Percentiles rank a stretch among this genome's conserved stretches.
phyloP scores from a whole-genome alignment of 2,329 filamentous ascomycete genomes.

The Aspergillus melleus region DNA sequence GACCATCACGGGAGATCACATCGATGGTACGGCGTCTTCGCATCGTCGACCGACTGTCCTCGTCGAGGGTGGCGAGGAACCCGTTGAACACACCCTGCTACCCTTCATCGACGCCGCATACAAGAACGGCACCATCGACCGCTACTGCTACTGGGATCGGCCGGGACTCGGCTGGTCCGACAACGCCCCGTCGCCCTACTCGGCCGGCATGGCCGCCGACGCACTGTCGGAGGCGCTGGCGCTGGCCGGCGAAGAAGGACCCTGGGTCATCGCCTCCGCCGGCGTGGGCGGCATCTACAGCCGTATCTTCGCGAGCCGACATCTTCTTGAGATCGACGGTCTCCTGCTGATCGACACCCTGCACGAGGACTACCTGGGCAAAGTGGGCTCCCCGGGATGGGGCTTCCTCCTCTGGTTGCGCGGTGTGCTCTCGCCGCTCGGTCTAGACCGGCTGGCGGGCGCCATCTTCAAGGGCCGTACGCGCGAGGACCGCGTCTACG shows the following conservation, averaged over 20 bases:
- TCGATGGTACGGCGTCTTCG: slow-evolving; percentile 40
- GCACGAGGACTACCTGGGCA: slow-evolving; percentile 77
- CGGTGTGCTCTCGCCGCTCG: slow-evolving; percentile 82
- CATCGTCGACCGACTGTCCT: slow-evolving; percentile 68
- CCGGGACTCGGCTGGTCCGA: slow-evolving; percentile 88
- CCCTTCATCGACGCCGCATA: slow-evolving; percentile 75
- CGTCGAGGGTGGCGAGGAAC: slow-evolving; percentile 77
- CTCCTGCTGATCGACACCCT: slow-evolving; percentile 83
- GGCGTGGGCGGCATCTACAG: slow-evolving; percentile 87
- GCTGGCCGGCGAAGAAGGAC: slow-evolving; percentile 75
- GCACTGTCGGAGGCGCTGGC: slow-evolving; percentile 83
- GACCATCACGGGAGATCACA: slow-evolving; percentile 58
- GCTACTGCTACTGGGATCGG: slow-evolving; percentile 95
- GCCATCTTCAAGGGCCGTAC: slow-evolving; percentile 80
- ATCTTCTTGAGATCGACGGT: slow-evolving; percentile 71
- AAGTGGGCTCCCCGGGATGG: slow-evolving; percentile 64
- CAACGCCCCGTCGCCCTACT: slow-evolving; percentile 89
- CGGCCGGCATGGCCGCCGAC: slow-evolving; percentile 88
- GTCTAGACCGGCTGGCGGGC: slow-evolving; percentile 75
- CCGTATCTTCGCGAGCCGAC: slow-evolving; percentile 84
- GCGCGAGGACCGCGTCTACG: slow-evolving; percentile 81
- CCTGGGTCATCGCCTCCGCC: slow-evolving; percentile 84
- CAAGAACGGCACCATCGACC: slow-evolving; percentile 75
- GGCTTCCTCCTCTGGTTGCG: slow-evolving; percentile 86
- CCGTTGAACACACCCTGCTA: slow-evolving; percentile 77